These are phyloP conservation scores for Tilletia horrida DNA, from an alignment of 1,284 basidiomycete genomes.

Conservation along the genomic window DNA sequence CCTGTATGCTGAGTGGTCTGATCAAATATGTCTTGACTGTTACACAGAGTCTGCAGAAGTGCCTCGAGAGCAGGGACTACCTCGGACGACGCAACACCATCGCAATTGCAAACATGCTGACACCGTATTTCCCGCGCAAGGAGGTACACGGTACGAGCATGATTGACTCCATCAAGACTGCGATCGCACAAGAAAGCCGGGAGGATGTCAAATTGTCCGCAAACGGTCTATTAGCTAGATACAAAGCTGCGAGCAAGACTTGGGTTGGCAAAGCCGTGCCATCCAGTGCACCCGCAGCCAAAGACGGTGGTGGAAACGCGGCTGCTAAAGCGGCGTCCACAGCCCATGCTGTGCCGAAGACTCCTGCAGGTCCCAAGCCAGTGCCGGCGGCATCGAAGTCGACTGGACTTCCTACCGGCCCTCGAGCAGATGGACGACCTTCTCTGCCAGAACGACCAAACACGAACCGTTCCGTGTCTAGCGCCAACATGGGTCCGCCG, in stretches of 20 bases:
- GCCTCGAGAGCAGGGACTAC: slow-evolving; percentile 46
- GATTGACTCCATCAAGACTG: slow-evolving; percentile 9
- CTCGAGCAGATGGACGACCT: background rate
- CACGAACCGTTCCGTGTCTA: background rate
- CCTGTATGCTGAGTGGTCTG: background rate
- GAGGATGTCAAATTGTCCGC: slow-evolving; percentile 14
- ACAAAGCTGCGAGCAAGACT: slow-evolving; percentile 15
- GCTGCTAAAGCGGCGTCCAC: background rate
- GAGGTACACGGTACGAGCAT: slow-evolving; percentile 2
- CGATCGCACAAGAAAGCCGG: slow-evolving; percentile 1
- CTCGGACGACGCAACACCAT: slow-evolving; percentile 53
- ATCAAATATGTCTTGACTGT: background rate
- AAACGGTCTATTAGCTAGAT: slow-evolving; percentile 4
- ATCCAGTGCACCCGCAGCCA: background rate
- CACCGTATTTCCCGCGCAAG: slow-evolving; percentile 37
- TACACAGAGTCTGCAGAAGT: slow-evolving; percentile 34
- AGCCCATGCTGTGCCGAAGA: background rate
- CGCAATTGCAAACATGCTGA: slow-evolving; percentile 49
- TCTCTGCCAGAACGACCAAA: background rate
- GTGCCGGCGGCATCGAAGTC: background rate
- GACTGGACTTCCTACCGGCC: background rate
- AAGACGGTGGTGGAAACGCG: background rate
- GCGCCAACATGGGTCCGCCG: background rate
- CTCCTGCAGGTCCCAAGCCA: background rate
- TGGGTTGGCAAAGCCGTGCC: background rate